phyloP scores from a whole-genome alignment of 371 early-diverging fungal species.

The Mycotypha africana region DNA sequence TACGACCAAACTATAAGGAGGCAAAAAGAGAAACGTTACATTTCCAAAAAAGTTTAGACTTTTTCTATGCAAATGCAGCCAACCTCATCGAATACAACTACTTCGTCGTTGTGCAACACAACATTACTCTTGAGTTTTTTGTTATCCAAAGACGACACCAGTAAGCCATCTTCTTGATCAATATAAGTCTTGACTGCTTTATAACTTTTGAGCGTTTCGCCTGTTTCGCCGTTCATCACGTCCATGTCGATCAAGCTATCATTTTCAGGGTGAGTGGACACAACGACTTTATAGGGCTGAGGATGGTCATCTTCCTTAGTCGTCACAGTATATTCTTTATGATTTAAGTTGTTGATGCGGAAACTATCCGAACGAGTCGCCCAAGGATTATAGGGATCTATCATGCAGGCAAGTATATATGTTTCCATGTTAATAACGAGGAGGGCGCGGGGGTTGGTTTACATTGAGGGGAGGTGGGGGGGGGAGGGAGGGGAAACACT shows the following conservation, averaged over 20 bases:
- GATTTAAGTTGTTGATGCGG: conserved; percentile 52
- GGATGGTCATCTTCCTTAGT: conserved; percentile 19
- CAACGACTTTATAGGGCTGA: conserved; percentile 26
- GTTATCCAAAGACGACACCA: conserved; percentile 58
- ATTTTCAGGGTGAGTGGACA: conserved; percentile 12
- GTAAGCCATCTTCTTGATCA: conserved; percentile 34
- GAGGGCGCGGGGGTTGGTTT: too few species aligned
- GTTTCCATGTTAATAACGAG: neutral
- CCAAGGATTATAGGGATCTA: conserved; percentile 57
- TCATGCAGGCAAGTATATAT: too few species aligned
- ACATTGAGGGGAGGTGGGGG: too few species aligned
- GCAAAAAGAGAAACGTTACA: too few species aligned
- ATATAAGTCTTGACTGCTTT: conserved; percentile 20
- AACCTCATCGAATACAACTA: conserved; percentile 66
- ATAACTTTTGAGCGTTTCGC: conserved; percentile 21
- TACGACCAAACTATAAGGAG: conserved; percentile 46
- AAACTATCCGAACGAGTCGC: conserved; percentile 39
- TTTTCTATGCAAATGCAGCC: too few species aligned
- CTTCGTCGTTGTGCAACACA: conserved; percentile 52
- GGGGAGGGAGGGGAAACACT: too few species aligned
- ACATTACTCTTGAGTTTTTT: conserved; percentile 52
- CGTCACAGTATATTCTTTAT: conserved; percentile 29
- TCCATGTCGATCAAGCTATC: conserved; percentile 25
- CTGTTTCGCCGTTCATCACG: conserved; percentile 15
- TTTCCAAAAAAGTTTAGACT: too few species aligned